Evolutionary conservation across 1,284 basidiomycete species (phyloP).

Genomic region (Porogramme epimiltina): DNA sequence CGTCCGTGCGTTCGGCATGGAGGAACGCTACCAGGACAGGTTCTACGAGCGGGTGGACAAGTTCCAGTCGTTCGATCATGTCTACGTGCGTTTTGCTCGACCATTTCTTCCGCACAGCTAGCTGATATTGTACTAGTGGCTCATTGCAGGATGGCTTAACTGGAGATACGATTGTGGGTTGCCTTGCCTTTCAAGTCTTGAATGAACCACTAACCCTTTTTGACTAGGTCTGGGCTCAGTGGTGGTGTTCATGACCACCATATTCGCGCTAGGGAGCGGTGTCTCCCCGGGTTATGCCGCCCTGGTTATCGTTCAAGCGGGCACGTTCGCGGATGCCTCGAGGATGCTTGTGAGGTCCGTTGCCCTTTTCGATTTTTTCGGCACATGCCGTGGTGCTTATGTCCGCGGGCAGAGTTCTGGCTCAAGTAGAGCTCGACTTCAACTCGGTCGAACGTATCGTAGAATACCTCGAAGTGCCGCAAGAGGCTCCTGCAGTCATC

Average conservation of each 20-base stretch:
- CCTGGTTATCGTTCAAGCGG: slow-evolving; percentile 78
- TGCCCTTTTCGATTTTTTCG: not conserved
- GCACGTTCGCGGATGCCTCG: slow-evolving; percentile 69
- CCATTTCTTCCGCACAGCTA: not conserved
- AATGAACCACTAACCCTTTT: not conserved
- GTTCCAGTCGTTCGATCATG: slow-evolving; percentile 73
- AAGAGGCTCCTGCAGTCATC: slow-evolving; percentile 76
- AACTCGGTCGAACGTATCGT: slow-evolving; percentile 82
- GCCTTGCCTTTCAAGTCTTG: not conserved
- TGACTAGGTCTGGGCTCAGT: slow-evolving; percentile 69
- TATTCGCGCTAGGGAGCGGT: slow-evolving; percentile 69
- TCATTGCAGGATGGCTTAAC: slow-evolving; percentile 66
- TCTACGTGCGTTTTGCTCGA: slow-evolving; percentile 51
- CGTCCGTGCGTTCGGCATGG: slow-evolving; percentile 84
- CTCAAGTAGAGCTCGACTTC: slow-evolving; percentile 74
- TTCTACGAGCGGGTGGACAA: slow-evolving; percentile 80
- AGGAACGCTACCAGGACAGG: slow-evolving; percentile 69
- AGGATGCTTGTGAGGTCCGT: slow-evolving; percentile 62
- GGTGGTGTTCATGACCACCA: slow-evolving; percentile 73
- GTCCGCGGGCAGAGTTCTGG: slow-evolving; percentile 48
- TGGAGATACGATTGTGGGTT: slow-evolving; percentile 73
- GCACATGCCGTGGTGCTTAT: not conserved
- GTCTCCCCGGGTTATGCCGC: slow-evolving; percentile 76
- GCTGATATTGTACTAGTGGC: slow-evolving; percentile 46
- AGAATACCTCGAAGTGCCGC: slow-evolving; percentile 78